Conservation (phyloP, 208 protist species). For the Leishmania arabica region DNA sequence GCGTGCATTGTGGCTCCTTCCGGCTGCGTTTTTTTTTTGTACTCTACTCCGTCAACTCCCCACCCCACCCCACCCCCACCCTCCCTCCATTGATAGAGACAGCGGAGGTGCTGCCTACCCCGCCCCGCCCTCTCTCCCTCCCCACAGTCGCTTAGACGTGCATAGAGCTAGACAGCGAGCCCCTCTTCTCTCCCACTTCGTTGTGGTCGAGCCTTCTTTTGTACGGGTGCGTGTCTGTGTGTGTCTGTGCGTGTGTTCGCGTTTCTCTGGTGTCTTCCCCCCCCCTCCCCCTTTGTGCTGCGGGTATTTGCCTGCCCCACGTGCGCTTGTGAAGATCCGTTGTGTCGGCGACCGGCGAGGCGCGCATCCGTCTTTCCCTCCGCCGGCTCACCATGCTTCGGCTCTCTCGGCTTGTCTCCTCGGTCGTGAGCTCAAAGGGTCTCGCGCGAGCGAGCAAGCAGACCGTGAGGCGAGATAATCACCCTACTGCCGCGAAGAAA, state of each 20-base stretch:
- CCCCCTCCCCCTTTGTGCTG: not conserved
- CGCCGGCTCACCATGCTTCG: constrained; percentile 7
- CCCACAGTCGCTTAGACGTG: not conserved
- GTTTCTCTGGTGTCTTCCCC: too few species aligned
- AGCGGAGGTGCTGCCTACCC: not conserved
- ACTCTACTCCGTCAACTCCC: not conserved
- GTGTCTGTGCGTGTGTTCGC: not conserved
- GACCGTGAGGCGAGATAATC: not conserved
- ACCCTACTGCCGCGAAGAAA: not conserved
- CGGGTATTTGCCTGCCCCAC: not conserved
- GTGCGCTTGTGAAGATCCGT: not conserved
- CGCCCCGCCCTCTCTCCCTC: not conserved
- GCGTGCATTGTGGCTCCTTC: not conserved
- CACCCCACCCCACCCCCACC: too few species aligned
- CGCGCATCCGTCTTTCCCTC: not conserved
- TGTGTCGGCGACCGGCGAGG: not conserved
- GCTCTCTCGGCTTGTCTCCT: constrained; percentile 6
- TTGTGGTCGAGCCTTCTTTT: not conserved
- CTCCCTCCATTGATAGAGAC: not conserved
- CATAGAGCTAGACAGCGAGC: not conserved
- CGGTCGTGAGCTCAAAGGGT: constrained; percentile 9
- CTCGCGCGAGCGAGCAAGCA: not conserved
- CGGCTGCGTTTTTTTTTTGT: not conserved
- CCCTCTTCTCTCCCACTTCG: not conserved
- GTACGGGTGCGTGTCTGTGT: not conserved